These are phyloP conservation scores for Tillandsia leiboldiana DNA, from an alignment of 176 grass and related monocot species.

Conservation along the genomic window DNA sequence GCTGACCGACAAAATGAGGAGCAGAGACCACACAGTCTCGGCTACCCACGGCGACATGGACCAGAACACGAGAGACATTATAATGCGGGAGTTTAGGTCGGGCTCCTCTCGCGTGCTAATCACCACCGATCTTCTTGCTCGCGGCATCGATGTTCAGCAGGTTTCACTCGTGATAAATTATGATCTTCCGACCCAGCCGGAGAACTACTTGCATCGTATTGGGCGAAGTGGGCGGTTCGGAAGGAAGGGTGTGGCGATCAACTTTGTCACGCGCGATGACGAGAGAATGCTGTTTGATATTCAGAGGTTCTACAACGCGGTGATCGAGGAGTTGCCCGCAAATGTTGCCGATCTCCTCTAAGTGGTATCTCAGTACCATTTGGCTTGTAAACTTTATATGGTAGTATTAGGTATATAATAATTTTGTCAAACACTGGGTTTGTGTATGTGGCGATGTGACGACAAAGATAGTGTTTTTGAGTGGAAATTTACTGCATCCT, in stretches of 20 bases:
- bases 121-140: not conserved
- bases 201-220: not conserved
- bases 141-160: not conserved
- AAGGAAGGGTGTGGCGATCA: not conserved
- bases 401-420: slow-evolving; percentile 1
- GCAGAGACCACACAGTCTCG: not conserved
- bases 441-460: too few species aligned
- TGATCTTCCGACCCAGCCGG: slow-evolving; percentile 1
- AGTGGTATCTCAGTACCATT: not conserved
- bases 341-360: not conserved
- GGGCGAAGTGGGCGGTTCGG: not conserved
- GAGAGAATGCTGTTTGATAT: slow-evolving; percentile 2
- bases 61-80: not conserved
- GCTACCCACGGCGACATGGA: not conserved
- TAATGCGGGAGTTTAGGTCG: not conserved
- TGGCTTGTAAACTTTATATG: not conserved
- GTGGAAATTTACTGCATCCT: not conserved
- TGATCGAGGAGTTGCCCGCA: not conserved
- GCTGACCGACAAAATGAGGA: not conserved
- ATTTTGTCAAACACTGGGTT: not conserved
- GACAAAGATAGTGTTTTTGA: not conserved
- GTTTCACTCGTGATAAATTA: not conserved
- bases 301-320: not conserved
- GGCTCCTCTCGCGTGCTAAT: not conserved
- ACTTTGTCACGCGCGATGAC: not conserved